phyloP scores from a whole-genome alignment of 305 asterid genomes.

The Striga hermonthica region DNA sequence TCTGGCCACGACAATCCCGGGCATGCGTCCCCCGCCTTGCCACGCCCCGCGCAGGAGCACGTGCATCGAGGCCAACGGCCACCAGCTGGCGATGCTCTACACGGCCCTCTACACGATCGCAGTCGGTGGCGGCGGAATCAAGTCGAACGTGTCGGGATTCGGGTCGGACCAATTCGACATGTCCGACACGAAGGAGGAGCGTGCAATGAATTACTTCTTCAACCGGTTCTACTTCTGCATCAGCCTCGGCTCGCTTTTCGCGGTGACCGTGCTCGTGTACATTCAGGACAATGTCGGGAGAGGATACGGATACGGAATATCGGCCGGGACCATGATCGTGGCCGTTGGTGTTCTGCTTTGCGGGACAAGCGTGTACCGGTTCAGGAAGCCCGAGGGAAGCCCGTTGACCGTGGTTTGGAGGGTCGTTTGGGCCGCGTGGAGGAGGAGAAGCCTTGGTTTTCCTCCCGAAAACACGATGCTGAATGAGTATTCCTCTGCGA shows the following conservation, averaged over 20 bases:
- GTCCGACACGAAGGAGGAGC: conserved; percentile 58
- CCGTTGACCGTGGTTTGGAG: conserved; percentile 76
- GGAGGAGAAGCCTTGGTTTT: conserved; percentile 44
- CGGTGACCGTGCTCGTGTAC: conserved; percentile 77
- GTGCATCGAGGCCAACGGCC: conserved; percentile 59
- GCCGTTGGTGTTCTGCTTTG: conserved; percentile 50
- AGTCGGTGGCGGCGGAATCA: conserved; percentile 84
- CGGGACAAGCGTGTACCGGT: conserved; percentile 61
- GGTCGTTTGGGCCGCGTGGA: conserved; percentile 56
- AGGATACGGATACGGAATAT: conserved; percentile 81
- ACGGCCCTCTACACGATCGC: conserved; percentile 76
- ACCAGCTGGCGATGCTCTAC: conserved; percentile 63
- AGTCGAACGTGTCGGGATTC: conserved; percentile 79
- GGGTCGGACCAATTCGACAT: conserved; percentile 84
- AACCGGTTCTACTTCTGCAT: conserved; percentile 81
- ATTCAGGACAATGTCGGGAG: conserved; percentile 83
- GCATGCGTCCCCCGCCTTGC: conserved; percentile 83
- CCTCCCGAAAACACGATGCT: conserved; percentile 47
- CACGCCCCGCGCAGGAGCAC: conserved; percentile 35
- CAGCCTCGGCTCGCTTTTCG: conserved; percentile 74
- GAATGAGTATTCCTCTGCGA: conserved; percentile 54
- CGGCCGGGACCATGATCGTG: conserved; percentile 68
- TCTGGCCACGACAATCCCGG: conserved; percentile 57
- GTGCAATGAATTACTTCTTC: conserved; percentile 75
- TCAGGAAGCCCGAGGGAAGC: conserved; percentile 71